Base-by-base conservation (phyloP, 805 yeast species). In the Yamadazyma tumulicola region DNA sequence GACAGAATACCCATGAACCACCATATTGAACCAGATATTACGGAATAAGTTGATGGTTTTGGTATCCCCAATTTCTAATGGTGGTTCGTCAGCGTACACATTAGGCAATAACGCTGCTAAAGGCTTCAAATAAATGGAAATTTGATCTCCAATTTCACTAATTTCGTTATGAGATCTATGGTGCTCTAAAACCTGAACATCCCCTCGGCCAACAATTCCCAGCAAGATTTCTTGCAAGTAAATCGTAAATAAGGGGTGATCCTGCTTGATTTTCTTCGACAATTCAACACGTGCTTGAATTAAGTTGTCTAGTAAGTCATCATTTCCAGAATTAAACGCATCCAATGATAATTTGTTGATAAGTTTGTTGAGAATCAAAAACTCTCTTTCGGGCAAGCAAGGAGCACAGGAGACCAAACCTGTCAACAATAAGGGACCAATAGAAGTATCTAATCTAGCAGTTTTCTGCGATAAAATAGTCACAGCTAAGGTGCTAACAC, bases 11-110 rank as follows among this genome's bases (percentile, higher is more conserved):
- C 98, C 98, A 57, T 93, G 96, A 18, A 89, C 84, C 4, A 81
- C 91, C 71, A 93, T 68, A 51, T 91, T 93, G 57, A 86, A 87
- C 99, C 99, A 93, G 28, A 87, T 78, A 57, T 93, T 84, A 51
- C 94, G 74, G 66, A 91, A 86, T 39, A 80, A 64, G 29, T 73
- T 69, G 31, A 78, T 63, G 1, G 77, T 63, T 2, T 63, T 64
- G 25, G 75, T 74, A 43, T 81, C 76, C 6, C 54, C 47, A 12
- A 61, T 59, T 15, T 50, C 45, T 55, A 49, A 71, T 0, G 83
- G 77, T 4, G 52, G 46, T 19, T 70, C 69, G 19, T 55, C 58
- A 10, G 29, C 37, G 21, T 67, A 65, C 5, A 71, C 66, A 23
- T 65, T 61, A 3, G 96, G 96, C 36, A 89, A 61, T 25, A 89